Conservation (phyloP, 805 yeast genomes). For the Candida railenensis region DNA sequence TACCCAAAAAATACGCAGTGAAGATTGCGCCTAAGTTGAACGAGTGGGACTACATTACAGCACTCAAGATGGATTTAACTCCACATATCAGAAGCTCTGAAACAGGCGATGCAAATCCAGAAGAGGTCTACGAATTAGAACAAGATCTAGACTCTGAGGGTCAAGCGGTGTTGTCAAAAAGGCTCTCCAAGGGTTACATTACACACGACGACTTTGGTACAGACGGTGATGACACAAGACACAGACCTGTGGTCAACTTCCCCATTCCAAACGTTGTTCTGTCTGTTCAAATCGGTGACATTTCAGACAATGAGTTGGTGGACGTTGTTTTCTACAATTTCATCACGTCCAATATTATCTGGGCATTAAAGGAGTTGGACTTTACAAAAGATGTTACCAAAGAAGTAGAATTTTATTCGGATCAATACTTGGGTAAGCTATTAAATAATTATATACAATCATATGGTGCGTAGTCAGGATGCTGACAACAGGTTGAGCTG, state of each 20-base stretch:
- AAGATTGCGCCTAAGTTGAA: slow-evolving; percentile 58
- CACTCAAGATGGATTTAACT: not conserved
- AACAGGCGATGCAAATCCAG: too few species aligned
- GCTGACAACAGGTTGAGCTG: too few species aligned
- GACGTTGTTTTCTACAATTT: slow-evolving; percentile 83
- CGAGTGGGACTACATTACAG: slow-evolving; percentile 45
- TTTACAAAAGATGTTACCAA: slow-evolving; percentile 14
- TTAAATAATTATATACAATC: slow-evolving; percentile 28
- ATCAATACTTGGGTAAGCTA: slow-evolving; percentile 30
- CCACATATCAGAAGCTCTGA: not conserved
- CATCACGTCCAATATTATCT: slow-evolving; percentile 40
- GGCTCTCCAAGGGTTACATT: slow-evolving; percentile 64
- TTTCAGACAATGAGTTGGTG: slow-evolving; percentile 18
- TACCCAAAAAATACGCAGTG: slow-evolving; percentile 60
- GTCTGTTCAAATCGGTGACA: slow-evolving; percentile 36
- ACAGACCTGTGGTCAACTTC: slow-evolving; percentile 58
- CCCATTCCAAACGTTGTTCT: slow-evolving; percentile 80
- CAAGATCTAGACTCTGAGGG: too few species aligned
- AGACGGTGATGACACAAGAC: slow-evolving; percentile 82
- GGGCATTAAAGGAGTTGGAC: slow-evolving; percentile 30
- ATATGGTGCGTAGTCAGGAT: slow-evolving; percentile 11
- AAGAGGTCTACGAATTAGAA: too few species aligned
- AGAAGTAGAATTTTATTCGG: slow-evolving; percentile 25
- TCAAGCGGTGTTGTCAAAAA: not conserved
- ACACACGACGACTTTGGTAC: slow-evolving; percentile 83